These are phyloP conservation scores for Jasminum sambac DNA, from an alignment of 257 asterid species.

Conservation along the genomic window DNA sequence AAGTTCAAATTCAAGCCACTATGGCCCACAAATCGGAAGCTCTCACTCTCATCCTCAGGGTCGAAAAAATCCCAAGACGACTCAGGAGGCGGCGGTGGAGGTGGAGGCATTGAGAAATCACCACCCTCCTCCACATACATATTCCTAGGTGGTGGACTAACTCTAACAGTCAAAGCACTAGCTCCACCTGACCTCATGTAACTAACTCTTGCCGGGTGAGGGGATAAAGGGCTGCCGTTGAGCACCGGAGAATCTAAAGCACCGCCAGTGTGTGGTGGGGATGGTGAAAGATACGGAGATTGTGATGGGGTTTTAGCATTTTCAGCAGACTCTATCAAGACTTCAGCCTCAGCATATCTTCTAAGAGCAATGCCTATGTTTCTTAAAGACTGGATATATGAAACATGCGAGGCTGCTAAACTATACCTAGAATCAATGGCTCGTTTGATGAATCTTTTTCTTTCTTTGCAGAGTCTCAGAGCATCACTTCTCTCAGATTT, in stretches of 20 bases:
- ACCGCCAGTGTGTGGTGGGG: constrained; percentile 60
- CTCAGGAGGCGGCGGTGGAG: constrained; percentile 84
- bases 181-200: constrained; percentile 77
- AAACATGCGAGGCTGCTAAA: constrained; percentile 93
- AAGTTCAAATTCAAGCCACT: constrained; percentile 29
- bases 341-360: constrained; percentile 91
- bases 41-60: constrained; percentile 58
- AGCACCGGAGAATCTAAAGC: constrained; percentile 67
- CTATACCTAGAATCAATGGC: constrained; percentile 90
- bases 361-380: constrained; percentile 85
- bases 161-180: constrained; percentile 60
- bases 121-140: constrained; percentile 57
- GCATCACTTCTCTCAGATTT: constrained; percentile 77
- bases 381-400: constrained; percentile 76
- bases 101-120: constrained; percentile 67
- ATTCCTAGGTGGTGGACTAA: constrained; percentile 52
- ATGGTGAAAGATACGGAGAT: constrained; percentile 72
- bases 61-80: constrained; percentile 92
- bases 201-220: constrained; percentile 70
- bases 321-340: constrained; percentile 63
- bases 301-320: constrained; percentile 73
- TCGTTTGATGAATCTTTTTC: constrained; percentile 77
- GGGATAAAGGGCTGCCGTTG: constrained; percentile 80
- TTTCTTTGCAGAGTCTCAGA: constrained; percentile 73
- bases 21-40: constrained; percentile 76